Percentiles rank a stretch among this genome's conserved stretches.
These are phyloP conservation scores for Xerocomus brunneocitrinus DNA, from an alignment of 768 basidiomycete genomes.

Conservation along the genomic window DNA sequence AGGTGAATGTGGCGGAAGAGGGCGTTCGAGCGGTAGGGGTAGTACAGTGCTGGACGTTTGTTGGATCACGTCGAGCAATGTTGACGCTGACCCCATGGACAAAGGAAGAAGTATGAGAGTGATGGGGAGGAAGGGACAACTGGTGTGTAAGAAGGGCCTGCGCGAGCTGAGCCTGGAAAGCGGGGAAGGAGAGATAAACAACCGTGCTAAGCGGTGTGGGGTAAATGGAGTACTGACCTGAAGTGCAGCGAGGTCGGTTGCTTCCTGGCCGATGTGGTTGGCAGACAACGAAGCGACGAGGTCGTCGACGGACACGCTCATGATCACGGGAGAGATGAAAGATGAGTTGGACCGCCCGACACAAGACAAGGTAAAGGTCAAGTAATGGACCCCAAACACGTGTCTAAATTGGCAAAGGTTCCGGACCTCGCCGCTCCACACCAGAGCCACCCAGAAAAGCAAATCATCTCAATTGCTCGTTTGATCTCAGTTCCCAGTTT, in stretches of 20 bases:
- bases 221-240: slow-evolving; percentile 34
- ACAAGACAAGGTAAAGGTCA: slow-evolving; percentile 9
- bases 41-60: slow-evolving; percentile 37
- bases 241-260: slow-evolving; percentile 45
- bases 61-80: slow-evolving; percentile 28
- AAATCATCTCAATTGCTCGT: neutral
- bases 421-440: slow-evolving; percentile 9
- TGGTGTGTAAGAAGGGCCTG: slow-evolving; percentile 39
- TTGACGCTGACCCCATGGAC: slow-evolving; percentile 20
- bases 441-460: neutral
- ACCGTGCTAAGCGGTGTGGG: slow-evolving; percentile 11
- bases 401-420: slow-evolving; percentile 3
- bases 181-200: slow-evolving; percentile 15
- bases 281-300: slow-evolving; percentile 44
- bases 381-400: slow-evolving; percentile 22
- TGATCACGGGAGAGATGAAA: slow-evolving; percentile 19
- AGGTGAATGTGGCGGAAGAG: slow-evolving; percentile 25
- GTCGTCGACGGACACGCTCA: slow-evolving; percentile 48
- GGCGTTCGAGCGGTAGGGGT: slow-evolving; percentile 37
- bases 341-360: neutral
- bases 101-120: slow-evolving; percentile 14
- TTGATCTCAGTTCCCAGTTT: neutral
- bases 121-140: slow-evolving; percentile 19
- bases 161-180: slow-evolving; percentile 40
- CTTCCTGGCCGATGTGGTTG: slow-evolving; percentile 51